Conservation (phyloP, 2,329 filamentous ascomycete species). For the Grosmannia penicillata region DNA sequence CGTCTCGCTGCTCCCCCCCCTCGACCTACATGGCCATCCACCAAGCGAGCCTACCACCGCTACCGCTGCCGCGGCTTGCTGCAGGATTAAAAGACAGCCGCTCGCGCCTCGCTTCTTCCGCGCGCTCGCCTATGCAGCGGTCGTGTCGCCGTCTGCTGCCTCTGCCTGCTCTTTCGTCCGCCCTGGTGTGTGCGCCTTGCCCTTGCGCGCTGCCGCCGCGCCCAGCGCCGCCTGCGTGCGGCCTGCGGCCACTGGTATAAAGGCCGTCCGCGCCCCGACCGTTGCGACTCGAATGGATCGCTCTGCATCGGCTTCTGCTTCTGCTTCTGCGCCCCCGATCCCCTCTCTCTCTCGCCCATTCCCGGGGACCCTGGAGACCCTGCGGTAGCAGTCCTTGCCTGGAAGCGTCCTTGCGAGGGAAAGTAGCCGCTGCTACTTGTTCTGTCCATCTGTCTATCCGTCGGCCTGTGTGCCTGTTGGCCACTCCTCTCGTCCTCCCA, state of each 20-base stretch:
- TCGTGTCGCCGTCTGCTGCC: neutral
- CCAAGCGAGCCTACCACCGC: conserved; percentile 5
- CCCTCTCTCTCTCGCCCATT: too few relatives aligned
- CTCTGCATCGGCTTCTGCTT: neutral
- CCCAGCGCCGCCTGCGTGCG: too few relatives aligned
- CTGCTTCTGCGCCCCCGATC: neutral
- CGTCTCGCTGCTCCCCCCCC: conserved; percentile 1
- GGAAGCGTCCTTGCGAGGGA: conserved; percentile 10
- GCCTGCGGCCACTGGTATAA: too few relatives aligned
- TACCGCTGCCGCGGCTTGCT: neutral
- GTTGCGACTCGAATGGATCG: too few relatives aligned
- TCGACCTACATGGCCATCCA: conserved; percentile 3
- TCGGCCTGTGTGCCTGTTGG: neutral
- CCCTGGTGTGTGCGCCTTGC: too few relatives aligned
- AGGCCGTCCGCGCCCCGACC: too few relatives aligned
- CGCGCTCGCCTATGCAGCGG: neutral
- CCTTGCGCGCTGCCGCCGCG: too few relatives aligned
- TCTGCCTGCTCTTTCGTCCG: neutral
- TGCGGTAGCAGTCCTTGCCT: conserved; percentile 6
- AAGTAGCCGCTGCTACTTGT: conserved; percentile 10
- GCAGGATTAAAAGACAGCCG: too few relatives aligned
- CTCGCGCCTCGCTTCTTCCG: too few relatives aligned
- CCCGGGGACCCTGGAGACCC: neutral
- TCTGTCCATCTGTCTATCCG: neutral
- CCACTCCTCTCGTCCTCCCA: neutral